A percentile compares a stretch with the other conserved stretches of the same genome.
Conservation (phyloP, 1,284 basidiomycete genomes). For the Apiotrichum porosum region DNA sequence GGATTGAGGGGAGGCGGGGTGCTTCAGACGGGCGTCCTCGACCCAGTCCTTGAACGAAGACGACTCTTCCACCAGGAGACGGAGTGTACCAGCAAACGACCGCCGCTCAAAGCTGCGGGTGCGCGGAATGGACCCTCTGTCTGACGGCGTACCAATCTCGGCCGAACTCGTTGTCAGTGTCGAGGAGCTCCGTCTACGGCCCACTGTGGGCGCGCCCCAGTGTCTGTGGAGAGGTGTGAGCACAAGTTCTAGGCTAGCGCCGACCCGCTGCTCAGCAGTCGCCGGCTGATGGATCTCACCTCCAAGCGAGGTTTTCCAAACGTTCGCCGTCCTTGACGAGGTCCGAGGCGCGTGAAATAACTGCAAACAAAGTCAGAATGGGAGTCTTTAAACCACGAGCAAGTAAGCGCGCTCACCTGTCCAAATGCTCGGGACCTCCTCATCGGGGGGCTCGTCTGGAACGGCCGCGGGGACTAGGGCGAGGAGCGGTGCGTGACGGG, state of each 20-base stretch:
- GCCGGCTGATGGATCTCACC: slow-evolving; percentile 18
- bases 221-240: slow-evolving; percentile 18
- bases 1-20: too few relatives aligned
- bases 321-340: slow-evolving; percentile 44
- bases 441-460: slow-evolving; percentile 3
- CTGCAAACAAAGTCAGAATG: too few relatives aligned
- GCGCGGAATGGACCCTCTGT: slow-evolving; percentile 9
- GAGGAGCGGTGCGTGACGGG: slow-evolving; percentile 6
- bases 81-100: slow-evolving; percentile 36
- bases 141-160: slow-evolving; percentile 27
- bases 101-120: slow-evolving; percentile 24
- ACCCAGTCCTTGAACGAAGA: slow-evolving; percentile 45
- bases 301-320: slow-evolving; percentile 44
- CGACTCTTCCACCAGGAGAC: slow-evolving; percentile 36
- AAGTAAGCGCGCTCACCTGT: too few relatives aligned
- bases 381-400: too few relatives aligned
- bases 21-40: slow-evolving; percentile 41
- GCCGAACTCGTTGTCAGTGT: slow-evolving; percentile 24
- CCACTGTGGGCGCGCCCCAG: slow-evolving; percentile 26
- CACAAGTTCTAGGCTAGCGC: not conserved
- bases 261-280: not conserved
- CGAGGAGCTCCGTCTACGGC: slow-evolving; percentile 21
- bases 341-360: slow-evolving; percentile 41
- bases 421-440: slow-evolving; percentile 17
- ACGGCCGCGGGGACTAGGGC: slow-evolving; percentile 5